Base-by-base conservation (phyloP, 1,139 yeast genomes). In the Wickerhamiella pararugosa region DNA sequence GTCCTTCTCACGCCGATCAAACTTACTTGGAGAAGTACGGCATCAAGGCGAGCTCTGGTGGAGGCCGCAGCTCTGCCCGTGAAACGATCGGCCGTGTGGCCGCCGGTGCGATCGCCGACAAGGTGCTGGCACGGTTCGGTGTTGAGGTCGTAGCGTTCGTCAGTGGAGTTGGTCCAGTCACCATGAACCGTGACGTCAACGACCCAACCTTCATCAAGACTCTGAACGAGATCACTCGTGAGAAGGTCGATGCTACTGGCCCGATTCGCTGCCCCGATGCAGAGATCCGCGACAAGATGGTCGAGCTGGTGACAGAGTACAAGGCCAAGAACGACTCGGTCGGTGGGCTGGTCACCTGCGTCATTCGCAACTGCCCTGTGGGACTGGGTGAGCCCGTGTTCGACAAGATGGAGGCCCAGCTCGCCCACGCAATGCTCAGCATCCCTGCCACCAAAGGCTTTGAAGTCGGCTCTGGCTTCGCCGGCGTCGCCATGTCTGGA, bases 1-100 rank as follows among this genome's bases (percentile, higher is more conserved):
- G 98, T 62, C 98, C 98, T 26, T 82, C 95, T 37, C 98, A 90
- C 63, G 98, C 98, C 10, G 98, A 90, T 64, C 86, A 73, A 72
- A 90, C 98, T 25, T 90, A 90, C 64, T 70, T 83, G 56, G 71
- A 74, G 51, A 90, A 90, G 64, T 90, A 90, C 65, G 95, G 96
- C 32, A 71, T 76, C 55, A 87, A 90, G 65, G 92, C 96, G 7
- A 74, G 94, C 6, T 79, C 93, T 37, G 98, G 98, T 42, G 98
- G 98, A 55, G 98, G 98, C 49, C 76, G 98, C 59, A 81, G 96
- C 25, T 78, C 92, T 36, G 98, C 98, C 8, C 76, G 98, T 63
- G 98, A 90, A 64, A 90, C 98, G 41, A 90, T 92, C 54, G 98
- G 97, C 43, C 74, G 98, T 61, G 98, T 90, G 42, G 98, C 98